Base-by-base conservation (phyloP, 768 basidiomycete genomes). In the Agaricus sinodeliciosus region DNA sequence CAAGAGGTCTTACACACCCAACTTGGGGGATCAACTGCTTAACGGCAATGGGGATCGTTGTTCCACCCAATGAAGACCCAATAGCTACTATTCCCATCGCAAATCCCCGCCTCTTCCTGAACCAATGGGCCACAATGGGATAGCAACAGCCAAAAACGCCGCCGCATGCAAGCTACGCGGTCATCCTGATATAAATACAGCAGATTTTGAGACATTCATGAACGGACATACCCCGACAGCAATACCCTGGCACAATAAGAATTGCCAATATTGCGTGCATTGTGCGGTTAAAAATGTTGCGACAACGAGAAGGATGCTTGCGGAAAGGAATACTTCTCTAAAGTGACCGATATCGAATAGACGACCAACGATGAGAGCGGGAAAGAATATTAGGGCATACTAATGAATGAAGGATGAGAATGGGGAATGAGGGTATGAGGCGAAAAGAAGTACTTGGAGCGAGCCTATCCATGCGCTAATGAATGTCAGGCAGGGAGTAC, bases 401-500 rank as follows among this genome's bases (percentile, higher is more conserved):
- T 37, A 41, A 8, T 31, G 31, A 11, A 3, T 31, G 31, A 31
- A 31, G 44, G 15, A 22, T 25, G 11, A 19, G 15, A 42, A 22
- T 16, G 40, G 18, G 6, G 22, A 18, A 44, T 25, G 22, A 19
- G n/a, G 22, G 35, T n/a, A 39, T 16, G 15, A 6, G 37, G 13
- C 12, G 37, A 39, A 39, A 31, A 31, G 31, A 11, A 31, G 18
- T 55, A 81, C 86, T 70, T 88, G 87, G 19, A 83, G 68, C 0
- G 87, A 90, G 4, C 88, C 87, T 31, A 90, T 90, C 87, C 87
- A 90, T 40, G 87, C 79, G 42, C 87, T 88, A 55, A 19, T n/a
- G 49, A 31, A 22, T 28, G 28, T 15, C 9, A 15, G 42, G 8
- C 11, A 34, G n/a, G 28, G 26, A 16, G 4, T 39, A 6, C 4